Conservation (phyloP, 2,329 filamentous ascomycete species). For the Cladosporium sp. region DNA sequence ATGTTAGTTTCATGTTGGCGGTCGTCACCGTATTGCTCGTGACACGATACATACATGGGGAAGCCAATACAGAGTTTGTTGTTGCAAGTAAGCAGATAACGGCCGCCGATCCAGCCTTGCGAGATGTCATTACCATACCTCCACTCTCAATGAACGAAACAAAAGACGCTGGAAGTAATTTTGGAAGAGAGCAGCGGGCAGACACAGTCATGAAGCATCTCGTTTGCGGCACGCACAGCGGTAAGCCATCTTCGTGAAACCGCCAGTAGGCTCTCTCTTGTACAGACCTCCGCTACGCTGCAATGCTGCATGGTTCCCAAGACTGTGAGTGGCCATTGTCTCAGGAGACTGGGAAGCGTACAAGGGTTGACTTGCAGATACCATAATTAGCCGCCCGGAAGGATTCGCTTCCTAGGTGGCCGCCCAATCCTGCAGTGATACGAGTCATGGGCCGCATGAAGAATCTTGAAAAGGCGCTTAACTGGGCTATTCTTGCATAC, state of each 20-base stretch:
- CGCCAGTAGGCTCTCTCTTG: not conserved
- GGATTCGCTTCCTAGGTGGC: not conserved
- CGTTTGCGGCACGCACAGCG: not conserved
- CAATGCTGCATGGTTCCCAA: not conserved
- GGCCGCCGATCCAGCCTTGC: not conserved
- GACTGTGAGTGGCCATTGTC: not conserved
- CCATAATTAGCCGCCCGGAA: not conserved
- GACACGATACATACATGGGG: not conserved
- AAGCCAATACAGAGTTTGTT: not conserved
- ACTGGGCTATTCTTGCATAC: too few species aligned
- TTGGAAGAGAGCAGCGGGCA: not conserved
- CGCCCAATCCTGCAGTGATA: not conserved
- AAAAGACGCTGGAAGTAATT: not conserved
- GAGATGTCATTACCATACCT: not conserved
- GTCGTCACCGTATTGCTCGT: not conserved
- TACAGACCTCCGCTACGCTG: not conserved
- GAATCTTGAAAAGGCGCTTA: not conserved
- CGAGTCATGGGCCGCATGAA: not conserved
- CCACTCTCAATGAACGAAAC: not conserved
- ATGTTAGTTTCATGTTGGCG: not conserved
- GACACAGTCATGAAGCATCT: not conserved
- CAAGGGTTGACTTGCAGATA: conserved; percentile 1
- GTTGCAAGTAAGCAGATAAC: not conserved
- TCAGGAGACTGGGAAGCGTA: not conserved
- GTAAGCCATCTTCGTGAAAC: not conserved